These are phyloP conservation scores for Coemansia sp. DNA, from an alignment of 192 early-diverging fungal genomes.

Conservation along the genomic window DNA sequence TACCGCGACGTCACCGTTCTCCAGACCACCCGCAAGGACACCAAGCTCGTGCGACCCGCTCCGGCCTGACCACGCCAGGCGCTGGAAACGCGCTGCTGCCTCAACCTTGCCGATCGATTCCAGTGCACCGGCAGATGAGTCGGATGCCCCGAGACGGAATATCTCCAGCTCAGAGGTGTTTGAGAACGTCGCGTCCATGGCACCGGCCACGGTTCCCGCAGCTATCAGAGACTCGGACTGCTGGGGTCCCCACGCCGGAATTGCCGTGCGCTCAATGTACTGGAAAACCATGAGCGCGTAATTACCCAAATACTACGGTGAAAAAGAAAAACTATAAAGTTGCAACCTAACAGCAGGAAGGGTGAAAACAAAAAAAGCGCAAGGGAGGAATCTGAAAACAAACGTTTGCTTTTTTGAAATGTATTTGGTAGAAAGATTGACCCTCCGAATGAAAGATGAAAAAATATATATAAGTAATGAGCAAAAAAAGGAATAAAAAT, in stretches of 20 bases:
- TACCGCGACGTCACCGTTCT: slow-evolving; percentile 87
- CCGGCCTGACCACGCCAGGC: slow-evolving; percentile 72
- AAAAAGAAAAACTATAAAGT: background rate
- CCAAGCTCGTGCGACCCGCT: slow-evolving; percentile 50
- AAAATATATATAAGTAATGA: no score
- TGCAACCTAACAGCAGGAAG: background rate
- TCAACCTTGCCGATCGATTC: slow-evolving; percentile 27
- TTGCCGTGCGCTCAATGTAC: slow-evolving; percentile 72
- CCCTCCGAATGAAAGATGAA: no score
- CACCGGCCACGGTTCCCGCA: slow-evolving; percentile 91
- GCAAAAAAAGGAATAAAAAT: no score
- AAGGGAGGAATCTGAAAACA: no score
- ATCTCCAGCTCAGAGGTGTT: slow-evolving; percentile 88
- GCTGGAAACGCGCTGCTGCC: slow-evolving; percentile 70
- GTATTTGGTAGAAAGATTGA: no score
- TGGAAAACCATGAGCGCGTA: slow-evolving; percentile 38
- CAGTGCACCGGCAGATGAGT: slow-evolving; percentile 4
- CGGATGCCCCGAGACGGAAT: slow-evolving; percentile 64
- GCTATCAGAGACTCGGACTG: slow-evolving; percentile 79
- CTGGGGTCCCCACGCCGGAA: slow-evolving; percentile 83
- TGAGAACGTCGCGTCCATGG: slow-evolving; percentile 93
- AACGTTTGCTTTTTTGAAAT: no score
- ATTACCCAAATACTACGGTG: background rate
- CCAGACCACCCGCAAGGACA: slow-evolving; percentile 90
- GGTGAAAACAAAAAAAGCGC: background rate